Evolutionary conservation across 805 yeast species (phyloP).

Genomic region (Sugiyamaella boreocaroliniensis): DNA sequence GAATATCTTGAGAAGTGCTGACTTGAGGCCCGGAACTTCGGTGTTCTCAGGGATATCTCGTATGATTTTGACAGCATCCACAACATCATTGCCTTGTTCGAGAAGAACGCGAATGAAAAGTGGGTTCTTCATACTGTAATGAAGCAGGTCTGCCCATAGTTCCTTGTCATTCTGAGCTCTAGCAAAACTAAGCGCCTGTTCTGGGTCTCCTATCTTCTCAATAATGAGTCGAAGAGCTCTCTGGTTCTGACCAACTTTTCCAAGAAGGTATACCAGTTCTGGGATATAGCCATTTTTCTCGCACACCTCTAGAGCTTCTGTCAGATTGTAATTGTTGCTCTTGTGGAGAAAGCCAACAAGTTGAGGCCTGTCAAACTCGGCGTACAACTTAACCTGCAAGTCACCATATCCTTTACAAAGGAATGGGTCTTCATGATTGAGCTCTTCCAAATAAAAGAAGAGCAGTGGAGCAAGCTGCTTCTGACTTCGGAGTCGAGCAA

Average conservation of each 20-base stretch:
- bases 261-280: constrained; percentile 76
- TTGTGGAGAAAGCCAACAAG: constrained; percentile 57
- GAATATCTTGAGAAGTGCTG: constrained; percentile 54
- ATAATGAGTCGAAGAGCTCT: constrained; percentile 73
- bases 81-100: constrained; percentile 41
- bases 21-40: constrained; percentile 58
- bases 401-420: constrained; percentile 55
- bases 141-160: constrained; percentile 72
- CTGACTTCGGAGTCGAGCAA: constrained; percentile 36
- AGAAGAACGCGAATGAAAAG: constrained; percentile 69
- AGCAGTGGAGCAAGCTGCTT: constrained; percentile 38
- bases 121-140: constrained; percentile 64
- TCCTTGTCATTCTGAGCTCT: constrained; percentile 59
- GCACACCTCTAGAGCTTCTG: constrained; percentile 61
- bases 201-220: constrained; percentile 70
- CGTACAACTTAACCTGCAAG: constrained; percentile 56
- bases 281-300: constrained; percentile 46
- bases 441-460: constrained; percentile 57
- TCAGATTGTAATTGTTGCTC: constrained; percentile 54
- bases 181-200: constrained; percentile 75
- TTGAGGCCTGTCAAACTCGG: constrained; percentile 49
- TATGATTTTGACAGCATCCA: constrained; percentile 65
- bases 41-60: constrained; percentile 55
- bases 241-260: constrained; percentile 72
- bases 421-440: constrained; percentile 51